These are phyloP conservation scores for Ogataea henricii DNA, from an alignment of 805 yeast genomes.

Conservation along the genomic window DNA sequence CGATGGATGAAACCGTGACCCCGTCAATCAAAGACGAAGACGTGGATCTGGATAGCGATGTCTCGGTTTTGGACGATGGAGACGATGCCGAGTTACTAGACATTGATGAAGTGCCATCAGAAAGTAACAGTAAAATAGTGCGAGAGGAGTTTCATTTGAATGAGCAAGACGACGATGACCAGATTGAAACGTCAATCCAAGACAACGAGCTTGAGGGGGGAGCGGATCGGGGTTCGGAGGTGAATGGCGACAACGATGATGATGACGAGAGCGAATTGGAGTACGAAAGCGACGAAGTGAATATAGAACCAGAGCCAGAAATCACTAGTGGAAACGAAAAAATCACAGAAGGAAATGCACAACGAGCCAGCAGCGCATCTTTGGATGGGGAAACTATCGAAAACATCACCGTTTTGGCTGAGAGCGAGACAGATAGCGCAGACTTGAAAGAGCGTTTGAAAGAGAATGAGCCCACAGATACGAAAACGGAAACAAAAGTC, in stretches of 20 bases:
- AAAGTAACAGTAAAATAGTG: not conserved
- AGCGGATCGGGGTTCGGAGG: not conserved
- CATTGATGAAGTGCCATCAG: conserved; percentile 1
- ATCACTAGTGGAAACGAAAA: not conserved
- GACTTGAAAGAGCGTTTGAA: no score
- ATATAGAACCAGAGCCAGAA: conserved; percentile 17
- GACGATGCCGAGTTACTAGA: conserved; percentile 5
- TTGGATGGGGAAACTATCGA: not conserved
- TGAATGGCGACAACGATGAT: not conserved
- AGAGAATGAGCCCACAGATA: not conserved
- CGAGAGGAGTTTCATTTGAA: not conserved
- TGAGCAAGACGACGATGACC: conserved; percentile 15
- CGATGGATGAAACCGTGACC: conserved; percentile 4
- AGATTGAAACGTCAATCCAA: conserved; percentile 7
- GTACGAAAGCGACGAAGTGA: conserved; percentile 33
- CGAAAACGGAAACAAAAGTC: not conserved
- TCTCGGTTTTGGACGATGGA: conserved; percentile 14
- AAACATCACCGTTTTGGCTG: not conserved
- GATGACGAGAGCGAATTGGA: conserved; percentile 32
- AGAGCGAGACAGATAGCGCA: not conserved
- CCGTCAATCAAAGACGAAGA: conserved; percentile 13
- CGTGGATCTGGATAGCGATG: conserved; percentile 14
- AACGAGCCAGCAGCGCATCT: not conserved
- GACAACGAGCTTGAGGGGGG: conserved; percentile 1
- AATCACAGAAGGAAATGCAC: not conserved